These are phyloP conservation scores for Erythrobasidium hasegawianum DNA, from an alignment of 1,284 basidiomycete species.

Conservation along the genomic window DNA sequence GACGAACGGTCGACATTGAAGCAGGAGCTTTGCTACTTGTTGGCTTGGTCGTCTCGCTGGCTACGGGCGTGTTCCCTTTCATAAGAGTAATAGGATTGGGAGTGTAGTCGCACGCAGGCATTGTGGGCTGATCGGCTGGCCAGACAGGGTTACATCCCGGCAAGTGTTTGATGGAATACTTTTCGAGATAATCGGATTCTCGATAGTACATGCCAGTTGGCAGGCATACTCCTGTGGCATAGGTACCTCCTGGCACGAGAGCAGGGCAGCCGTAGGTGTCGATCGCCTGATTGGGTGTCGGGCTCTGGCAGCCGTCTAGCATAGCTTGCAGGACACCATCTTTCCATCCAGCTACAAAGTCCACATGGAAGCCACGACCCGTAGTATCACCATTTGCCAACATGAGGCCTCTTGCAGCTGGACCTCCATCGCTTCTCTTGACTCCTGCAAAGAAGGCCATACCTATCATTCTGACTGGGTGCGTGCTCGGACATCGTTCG, in stretches of 20 bases:
- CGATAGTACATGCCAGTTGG: slow-evolving; percentile 5
- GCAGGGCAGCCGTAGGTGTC: slow-evolving; percentile 7
- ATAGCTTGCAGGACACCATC: slow-evolving; percentile 5
- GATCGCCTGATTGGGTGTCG: slow-evolving; percentile 7
- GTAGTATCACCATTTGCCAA: slow-evolving; percentile 27
- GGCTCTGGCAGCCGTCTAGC: slow-evolving; percentile 12
- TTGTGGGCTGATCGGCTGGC: no score
- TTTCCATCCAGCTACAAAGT: slow-evolving; percentile 24
- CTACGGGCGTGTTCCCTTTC: no score
- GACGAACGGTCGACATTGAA: no score
- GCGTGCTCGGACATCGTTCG: no score
- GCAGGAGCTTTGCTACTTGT: no score
- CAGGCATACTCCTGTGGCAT: background rate
- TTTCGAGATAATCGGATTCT: slow-evolving; percentile 2
- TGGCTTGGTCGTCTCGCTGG: no score
- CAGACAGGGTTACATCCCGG: slow-evolving; percentile 11
- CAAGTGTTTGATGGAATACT: slow-evolving; percentile 10
- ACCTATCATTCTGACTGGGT: no score
- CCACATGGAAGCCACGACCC: slow-evolving; percentile 16
- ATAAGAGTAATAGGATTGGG: no score
- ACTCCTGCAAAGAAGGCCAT: no score
- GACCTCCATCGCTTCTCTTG: no score
- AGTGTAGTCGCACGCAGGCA: no score
- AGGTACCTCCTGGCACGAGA: background rate
- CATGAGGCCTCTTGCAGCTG: background rate